phyloP scores from a whole-genome alignment of 73 alveolate genomes.

The Symbiodinium pilosum region DNA sequence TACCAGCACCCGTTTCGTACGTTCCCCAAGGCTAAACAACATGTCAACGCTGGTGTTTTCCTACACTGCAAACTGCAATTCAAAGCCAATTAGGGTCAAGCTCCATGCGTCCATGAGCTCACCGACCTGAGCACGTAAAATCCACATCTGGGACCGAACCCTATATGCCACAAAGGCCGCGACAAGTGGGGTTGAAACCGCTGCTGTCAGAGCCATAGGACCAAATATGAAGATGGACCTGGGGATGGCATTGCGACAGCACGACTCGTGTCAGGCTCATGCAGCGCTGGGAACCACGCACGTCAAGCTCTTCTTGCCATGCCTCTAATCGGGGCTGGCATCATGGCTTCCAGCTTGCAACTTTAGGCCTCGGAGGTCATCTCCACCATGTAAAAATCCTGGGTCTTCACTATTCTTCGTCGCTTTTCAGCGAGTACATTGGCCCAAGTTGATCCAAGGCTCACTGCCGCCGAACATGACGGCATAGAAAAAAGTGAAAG shows the following conservation, averaged over 20 bases:
- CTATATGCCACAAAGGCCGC: neutral
- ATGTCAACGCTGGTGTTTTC: too few relatives aligned
- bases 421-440: too few relatives aligned
- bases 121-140: neutral
- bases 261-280: neutral
- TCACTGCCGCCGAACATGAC: slow-evolving; percentile 70
- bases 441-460: neutral
- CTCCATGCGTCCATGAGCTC: slow-evolving; percentile 9
- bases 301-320: neutral
- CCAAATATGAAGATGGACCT: neutral
- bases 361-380: slow-evolving; percentile 52
- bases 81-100: neutral
- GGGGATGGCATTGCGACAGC: neutral
- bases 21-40: too few relatives aligned
- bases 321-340: neutral
- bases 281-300: neutral
- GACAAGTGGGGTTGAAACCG: neutral
- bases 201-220: neutral
- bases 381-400: slow-evolving; percentile 85
- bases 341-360: neutral
- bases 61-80: too few relatives aligned
- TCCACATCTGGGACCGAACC: neutral
- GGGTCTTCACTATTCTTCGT: neutral
- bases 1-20: too few relatives aligned
- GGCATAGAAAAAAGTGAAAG: slow-evolving; percentile 68